phyloP scores from a whole-genome alignment of 768 basidiomycete genomes.

The Termitomyces sp. region DNA sequence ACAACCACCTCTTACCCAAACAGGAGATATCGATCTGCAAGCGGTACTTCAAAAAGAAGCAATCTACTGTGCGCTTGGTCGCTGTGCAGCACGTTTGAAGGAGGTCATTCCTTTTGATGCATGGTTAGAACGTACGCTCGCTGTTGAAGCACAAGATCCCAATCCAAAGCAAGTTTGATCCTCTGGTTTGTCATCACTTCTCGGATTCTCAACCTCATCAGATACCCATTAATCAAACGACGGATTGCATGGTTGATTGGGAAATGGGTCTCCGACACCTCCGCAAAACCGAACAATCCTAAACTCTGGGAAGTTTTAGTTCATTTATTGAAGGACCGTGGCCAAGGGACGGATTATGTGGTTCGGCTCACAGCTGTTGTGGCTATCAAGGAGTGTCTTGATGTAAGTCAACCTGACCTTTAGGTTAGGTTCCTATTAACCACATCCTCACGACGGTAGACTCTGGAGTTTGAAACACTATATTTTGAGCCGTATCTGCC shows the following conservation, averaged over 20 bases:
- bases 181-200: neutral
- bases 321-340: slow-evolving; percentile 68
- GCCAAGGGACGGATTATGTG: slow-evolving; percentile 73
- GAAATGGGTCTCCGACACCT: slow-evolving; percentile 77
- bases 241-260: slow-evolving; percentile 94
- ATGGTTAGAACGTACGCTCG: slow-evolving; percentile 64
- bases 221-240: slow-evolving; percentile 91
- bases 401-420: slow-evolving; percentile 49
- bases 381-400: slow-evolving; percentile 77
- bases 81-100: slow-evolving; percentile 64
- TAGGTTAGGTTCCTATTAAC: neutral
- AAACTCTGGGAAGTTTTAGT: slow-evolving; percentile 79
- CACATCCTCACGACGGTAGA: slow-evolving; percentile 34
- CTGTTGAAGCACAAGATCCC: slow-evolving; percentile 53
- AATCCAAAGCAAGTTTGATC: slow-evolving; percentile 50
- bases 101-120: slow-evolving; percentile 62
- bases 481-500: slow-evolving; percentile 70
- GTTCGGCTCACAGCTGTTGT: slow-evolving; percentile 84
- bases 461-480: slow-evolving; percentile 56
- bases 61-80: slow-evolving; percentile 85
- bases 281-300: slow-evolving; percentile 53
- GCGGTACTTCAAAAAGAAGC: slow-evolving; percentile 80
- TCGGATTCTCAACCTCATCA: slow-evolving; percentile 26
- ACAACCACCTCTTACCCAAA: slow-evolving; percentile 33
- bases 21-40: slow-evolving; percentile 38